Base-by-base conservation (phyloP, 495 filamentous ascomycete genomes). In the Neurospora cerealis region DNA sequence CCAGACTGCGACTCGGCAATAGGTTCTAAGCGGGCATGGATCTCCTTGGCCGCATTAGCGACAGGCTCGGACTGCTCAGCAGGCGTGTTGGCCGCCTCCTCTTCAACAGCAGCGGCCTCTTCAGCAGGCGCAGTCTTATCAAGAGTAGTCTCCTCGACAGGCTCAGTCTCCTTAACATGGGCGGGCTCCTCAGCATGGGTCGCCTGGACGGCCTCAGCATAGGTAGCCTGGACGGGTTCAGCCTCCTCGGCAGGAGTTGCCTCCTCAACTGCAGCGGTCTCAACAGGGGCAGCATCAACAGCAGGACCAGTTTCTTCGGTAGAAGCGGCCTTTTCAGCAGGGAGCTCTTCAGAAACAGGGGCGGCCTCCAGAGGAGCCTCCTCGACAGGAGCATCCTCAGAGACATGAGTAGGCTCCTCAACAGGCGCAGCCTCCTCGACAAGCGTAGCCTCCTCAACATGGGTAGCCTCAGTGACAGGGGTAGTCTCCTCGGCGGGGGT, bases 1-100 rank as follows among this genome's bases (percentile, higher is more conserved):
- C 74, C 77, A 2, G 79, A 78, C 24, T 71, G 77, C 10, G 74
- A 28, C 24, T 75, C 72, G 21, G 40, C 38, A 34, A 36, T 28
- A 66, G 54, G 28, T 28, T 34, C 24, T 15, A 15, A 66, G 46
- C 69, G 73, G 28, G n/a, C 60, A n/a, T 70, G 41, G 36, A 54
- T 28, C 6, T 42, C 73, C 69, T 74, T 75, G n/a, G 38, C 44
- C 32, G 40, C 41, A 21, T 73, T 74, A 60, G 34, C 48, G 66
- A 74, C 40, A 38, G 72, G 32, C 21, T 75, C 21, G 5, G 69
- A 42, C 9, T 54, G 19, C 17, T 72, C 39, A 66, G 54, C 54
- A 34, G 54, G 54, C 24, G 46, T 17, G 24, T 69, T 41, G 39
- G 6, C 36, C 24, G 70, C 44, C 41, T 38, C 36, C 32, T 32